These are phyloP conservation scores for Chlorella vulgaris DNA, from an alignment of 139 green algal genomes.

Conservation along the genomic window DNA sequence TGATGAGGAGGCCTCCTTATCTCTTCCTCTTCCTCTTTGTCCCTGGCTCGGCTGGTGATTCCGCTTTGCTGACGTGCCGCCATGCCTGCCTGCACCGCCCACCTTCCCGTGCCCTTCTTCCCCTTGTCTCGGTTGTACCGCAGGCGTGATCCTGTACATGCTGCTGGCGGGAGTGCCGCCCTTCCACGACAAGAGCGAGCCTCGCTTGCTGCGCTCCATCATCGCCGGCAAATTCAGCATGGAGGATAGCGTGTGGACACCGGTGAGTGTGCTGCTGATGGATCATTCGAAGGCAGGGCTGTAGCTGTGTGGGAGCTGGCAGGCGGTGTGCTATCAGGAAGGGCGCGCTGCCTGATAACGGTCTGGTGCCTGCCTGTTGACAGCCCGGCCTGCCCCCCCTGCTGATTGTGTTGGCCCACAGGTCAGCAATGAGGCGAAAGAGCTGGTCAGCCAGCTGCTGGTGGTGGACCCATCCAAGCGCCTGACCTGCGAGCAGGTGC, in stretches of 20 bases:
- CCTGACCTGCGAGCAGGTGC: constrained; percentile 19
- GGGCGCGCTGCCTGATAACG: too few relatives aligned
- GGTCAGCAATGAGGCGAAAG: constrained; percentile 22
- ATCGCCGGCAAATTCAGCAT: constrained; percentile 70
- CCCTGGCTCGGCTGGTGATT: too few relatives aligned
- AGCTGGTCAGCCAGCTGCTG: constrained; percentile 23
- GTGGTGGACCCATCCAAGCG: constrained; percentile 16
- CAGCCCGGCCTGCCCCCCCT: background rate
- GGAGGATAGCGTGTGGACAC: constrained; percentile 82
- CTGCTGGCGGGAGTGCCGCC: constrained; percentile 18
- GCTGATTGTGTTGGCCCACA: background rate
- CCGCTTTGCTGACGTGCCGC: too few relatives aligned
- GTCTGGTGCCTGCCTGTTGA: too few relatives aligned
- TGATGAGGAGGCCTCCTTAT: too few relatives aligned
- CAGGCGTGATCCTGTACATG: constrained; percentile 34
- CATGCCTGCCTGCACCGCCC: too few relatives aligned
- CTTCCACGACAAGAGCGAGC: constrained; percentile 80
- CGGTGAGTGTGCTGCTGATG: constrained; percentile 46
- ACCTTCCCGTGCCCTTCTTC: background rate
- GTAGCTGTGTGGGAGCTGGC: background rate
- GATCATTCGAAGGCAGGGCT: background rate
- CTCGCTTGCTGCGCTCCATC: constrained; percentile 86
- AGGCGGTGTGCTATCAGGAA: background rate
- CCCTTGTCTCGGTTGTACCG: constrained; percentile 67
- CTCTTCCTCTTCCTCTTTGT: too few relatives aligned